A percentile compares a stretch with the other conserved stretches of the same genome.
Evolutionary conservation across 257 asterid genomes (phyloP).

Genomic region (Przewalskia tangutica): DNA sequence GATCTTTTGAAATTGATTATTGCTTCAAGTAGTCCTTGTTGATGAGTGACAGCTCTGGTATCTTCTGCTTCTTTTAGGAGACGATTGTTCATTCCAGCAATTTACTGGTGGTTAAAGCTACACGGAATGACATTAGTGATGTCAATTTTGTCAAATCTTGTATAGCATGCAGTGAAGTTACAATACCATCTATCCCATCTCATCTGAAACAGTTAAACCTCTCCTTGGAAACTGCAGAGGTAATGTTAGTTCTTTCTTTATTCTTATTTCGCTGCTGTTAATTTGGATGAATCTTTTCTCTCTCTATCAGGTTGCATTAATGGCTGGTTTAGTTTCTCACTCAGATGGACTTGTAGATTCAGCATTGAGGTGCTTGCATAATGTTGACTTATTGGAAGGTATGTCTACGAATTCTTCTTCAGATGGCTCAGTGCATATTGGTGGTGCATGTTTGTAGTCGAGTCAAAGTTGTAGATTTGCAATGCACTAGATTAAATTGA

Average conservation of each 20-base stretch:
- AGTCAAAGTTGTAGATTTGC: not conserved
- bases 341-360: slow-evolving; percentile 52
- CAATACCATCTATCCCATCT: slow-evolving; percentile 58
- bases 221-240: slow-evolving; percentile 89
- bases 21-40: not conserved
- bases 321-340: slow-evolving; percentile 73
- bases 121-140: slow-evolving; percentile 35
- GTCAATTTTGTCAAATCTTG: slow-evolving; percentile 61
- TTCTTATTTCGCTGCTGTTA: not conserved
- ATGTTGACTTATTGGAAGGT: slow-evolving; percentile 48
- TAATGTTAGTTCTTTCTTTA: slow-evolving; percentile 15
- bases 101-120: slow-evolving; percentile 53
- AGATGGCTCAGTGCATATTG: not conserved
- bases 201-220: slow-evolving; percentile 58
- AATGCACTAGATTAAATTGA: not conserved
- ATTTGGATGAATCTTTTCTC: slow-evolving; percentile 6
- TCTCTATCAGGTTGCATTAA: slow-evolving; percentile 48
- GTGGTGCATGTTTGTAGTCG: not conserved
- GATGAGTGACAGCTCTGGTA: not conserved
- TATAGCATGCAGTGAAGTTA: slow-evolving; percentile 75
- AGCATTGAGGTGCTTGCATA: slow-evolving; percentile 48
- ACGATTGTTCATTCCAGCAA: slow-evolving; percentile 70
- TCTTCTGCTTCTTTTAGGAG: slow-evolving; percentile 44
- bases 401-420: slow-evolving; percentile 26
- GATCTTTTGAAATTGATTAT: not conserved